Percentiles rank a stretch among this genome's conserved stretches.
phyloP scores from a whole-genome alignment of 2,329 filamentous ascomycete genomes.

The Beauveria medogensis region DNA sequence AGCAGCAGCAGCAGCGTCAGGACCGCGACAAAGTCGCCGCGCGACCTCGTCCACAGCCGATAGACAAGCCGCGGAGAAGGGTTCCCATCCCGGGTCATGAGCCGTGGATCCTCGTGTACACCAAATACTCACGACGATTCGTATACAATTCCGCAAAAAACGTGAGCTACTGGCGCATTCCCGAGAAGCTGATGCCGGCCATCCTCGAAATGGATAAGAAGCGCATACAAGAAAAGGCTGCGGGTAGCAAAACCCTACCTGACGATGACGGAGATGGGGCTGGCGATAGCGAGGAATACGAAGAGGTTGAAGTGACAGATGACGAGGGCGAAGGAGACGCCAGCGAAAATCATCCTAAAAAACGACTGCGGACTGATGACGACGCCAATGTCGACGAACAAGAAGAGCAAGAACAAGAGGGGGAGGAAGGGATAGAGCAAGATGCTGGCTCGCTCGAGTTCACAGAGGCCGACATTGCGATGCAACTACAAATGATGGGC shows the following conservation, averaged over 20 bases:
- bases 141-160: conserved; percentile 82
- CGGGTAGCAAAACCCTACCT: conserved; percentile 14
- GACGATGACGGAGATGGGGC: conserved; percentile 11
- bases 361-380: conserved; percentile 48
- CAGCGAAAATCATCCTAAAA: conserved; percentile 43
- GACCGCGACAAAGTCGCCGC: conserved; percentile 48
- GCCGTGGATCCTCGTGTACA: conserved; percentile 89
- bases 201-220: conserved; percentile 67
- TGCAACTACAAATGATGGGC: conserved; percentile 83
- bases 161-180: conserved; percentile 91
- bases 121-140: conserved; percentile 81
- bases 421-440: conserved; percentile 49
- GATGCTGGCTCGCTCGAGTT: conserved; percentile 61
- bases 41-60: conserved; percentile 57
- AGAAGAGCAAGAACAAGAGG: conserved; percentile 45
- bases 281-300: conserved; percentile 63
- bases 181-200: conserved; percentile 73
- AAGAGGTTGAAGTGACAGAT: conserved; percentile 56
- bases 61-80: conserved; percentile 75
- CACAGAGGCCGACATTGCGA: conserved; percentile 89
- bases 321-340: conserved; percentile 35
- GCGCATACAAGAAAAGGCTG: conserved; percentile 52
- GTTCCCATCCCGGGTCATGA: conserved; percentile 70
- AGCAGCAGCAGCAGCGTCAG: conserved; percentile 34
- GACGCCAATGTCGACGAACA: conserved; percentile 47